phyloP scores from a whole-genome alignment of 2,329 filamentous ascomycete genomes.

The Xylaria sp. region DNA sequence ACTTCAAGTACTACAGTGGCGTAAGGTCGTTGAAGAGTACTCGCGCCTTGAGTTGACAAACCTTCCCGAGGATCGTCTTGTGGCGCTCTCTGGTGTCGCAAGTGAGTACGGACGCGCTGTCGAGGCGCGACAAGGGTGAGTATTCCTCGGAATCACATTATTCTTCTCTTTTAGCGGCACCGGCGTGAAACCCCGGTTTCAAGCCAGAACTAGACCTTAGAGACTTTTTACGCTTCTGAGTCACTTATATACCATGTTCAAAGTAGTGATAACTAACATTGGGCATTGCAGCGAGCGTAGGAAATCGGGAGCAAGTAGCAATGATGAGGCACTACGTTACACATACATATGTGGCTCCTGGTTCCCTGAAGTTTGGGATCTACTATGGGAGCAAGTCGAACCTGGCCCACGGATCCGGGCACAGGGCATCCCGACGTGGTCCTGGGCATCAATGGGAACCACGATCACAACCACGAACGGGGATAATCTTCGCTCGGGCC shows the following conservation, averaged over 20 bases:
- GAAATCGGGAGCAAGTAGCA: not conserved
- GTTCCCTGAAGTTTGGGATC: conserved; percentile 7
- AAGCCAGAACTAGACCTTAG: not conserved
- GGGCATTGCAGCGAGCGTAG: not conserved
- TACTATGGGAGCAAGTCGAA: conserved; percentile 26
- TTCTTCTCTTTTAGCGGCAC: not conserved
- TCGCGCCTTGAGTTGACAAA: conserved; percentile 27
- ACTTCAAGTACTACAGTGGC: conserved; percentile 12
- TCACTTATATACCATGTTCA: not conserved
- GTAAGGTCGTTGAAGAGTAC: conserved; percentile 23
- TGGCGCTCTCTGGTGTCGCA: conserved; percentile 30
- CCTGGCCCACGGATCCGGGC: conserved; percentile 6
- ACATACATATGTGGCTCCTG: conserved; percentile 15
- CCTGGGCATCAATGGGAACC: conserved; percentile 22
- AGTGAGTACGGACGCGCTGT: conserved; percentile 26
- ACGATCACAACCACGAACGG: not conserved
- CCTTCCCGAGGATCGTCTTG: conserved; percentile 27
- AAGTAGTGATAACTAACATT: not conserved
- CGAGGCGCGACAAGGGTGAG: not conserved
- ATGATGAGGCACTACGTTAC: not conserved
- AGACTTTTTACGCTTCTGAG: not conserved
- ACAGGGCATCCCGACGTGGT: conserved; percentile 20
- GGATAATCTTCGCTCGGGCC: not conserved
- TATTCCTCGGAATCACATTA: not conserved
- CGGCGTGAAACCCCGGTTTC: not conserved